phyloP scores from a whole-genome alignment of 176 grass and related monocot genomes.

The Neostapfia colusana region DNA sequence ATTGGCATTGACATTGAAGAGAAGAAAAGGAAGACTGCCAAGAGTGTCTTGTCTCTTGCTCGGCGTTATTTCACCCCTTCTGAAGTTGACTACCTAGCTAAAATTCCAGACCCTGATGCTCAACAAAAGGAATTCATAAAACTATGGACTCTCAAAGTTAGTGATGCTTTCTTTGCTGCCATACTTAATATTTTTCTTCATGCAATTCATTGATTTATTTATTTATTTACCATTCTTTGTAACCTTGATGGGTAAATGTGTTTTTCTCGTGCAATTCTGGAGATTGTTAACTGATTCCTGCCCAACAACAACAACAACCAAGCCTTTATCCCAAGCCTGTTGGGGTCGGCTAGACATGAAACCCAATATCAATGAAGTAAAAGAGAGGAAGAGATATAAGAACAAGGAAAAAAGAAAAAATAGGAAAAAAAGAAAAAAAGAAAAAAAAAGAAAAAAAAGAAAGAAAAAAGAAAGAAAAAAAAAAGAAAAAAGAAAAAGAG shows the following conservation, averaged over 20 bases:
- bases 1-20: conserved; percentile 96
- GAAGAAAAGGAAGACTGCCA: conserved; percentile 71
- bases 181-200: background rate
- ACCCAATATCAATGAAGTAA: too few species aligned
- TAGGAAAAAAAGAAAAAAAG: too few species aligned
- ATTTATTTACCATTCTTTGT: conserved; percentile 20
- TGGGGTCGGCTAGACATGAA: too few species aligned
- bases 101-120: conserved; percentile 58
- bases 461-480: too few species aligned
- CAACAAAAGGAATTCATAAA: conserved; percentile 85
- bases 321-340: too few species aligned
- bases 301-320: too few species aligned
- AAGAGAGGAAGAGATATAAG: too few species aligned
- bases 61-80: conserved; percentile 78
- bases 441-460: too few species aligned
- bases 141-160: conserved; percentile 97
- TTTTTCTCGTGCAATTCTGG: conserved; percentile 3
- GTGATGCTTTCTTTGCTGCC: conserved; percentile 29
- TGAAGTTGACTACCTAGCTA: conserved; percentile 70
- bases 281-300: background rate
- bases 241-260: background rate
- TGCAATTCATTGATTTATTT: background rate
- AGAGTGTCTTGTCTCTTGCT: conserved; percentile 70
- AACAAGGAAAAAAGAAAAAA: too few species aligned
- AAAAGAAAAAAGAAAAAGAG: too few species aligned